Evolutionary conservation across 176 grass and related monocot genomes (phyloP), one percentile per base, ranked within the genome.

Genomic region (Calamus simplicifolius): DNA sequence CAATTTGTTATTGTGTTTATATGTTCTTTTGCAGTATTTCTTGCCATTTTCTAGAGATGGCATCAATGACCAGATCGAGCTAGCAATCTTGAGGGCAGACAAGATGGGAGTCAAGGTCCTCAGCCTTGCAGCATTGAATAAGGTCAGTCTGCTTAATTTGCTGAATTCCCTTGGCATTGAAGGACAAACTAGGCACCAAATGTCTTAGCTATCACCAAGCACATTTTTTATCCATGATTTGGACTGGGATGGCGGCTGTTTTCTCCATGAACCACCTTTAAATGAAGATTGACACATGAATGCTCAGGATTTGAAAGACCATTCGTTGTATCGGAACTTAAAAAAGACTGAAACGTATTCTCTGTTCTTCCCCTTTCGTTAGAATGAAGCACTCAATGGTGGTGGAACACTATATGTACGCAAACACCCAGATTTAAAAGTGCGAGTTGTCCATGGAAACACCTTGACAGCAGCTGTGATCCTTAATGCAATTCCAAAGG

Each of bases 391-490:
- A 0, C 79, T 97, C 1, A 97, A 97, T 5, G 93, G 87, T 5
- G 93, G 93, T 16, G 93, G 93, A 18, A 85, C 75, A 1, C 84
- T 97, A 30, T 97, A 91, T 29, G 81, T 91, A 35, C 12, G 4
- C 72, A 88, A 82, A 56, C 81, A 97, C 21, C 87, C 78, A 0
- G 29, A 97, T 73, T 77, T 97, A 58, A 58, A 69, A 50, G 84
- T 97, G 2, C 56, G 93, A 69, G 84, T 97, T 26, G 93, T 97
- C 49, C 93, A 97, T 52, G 92, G 92, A 17, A 97, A 97, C 73
- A 97, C 92, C 30, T 83, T 97, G 18, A 97, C 92, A 4, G 92
- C 92, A 0, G 92, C 92, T 15, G 92, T 97, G 50, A 97, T 97
- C 68, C 75, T 97, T 0, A 73, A 88, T 72, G 84, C 88, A 71